These are phyloP conservation scores for Rhodotorula mucilaginosa DNA, from an alignment of 1,284 basidiomycete species.

Conservation along the genomic window DNA sequence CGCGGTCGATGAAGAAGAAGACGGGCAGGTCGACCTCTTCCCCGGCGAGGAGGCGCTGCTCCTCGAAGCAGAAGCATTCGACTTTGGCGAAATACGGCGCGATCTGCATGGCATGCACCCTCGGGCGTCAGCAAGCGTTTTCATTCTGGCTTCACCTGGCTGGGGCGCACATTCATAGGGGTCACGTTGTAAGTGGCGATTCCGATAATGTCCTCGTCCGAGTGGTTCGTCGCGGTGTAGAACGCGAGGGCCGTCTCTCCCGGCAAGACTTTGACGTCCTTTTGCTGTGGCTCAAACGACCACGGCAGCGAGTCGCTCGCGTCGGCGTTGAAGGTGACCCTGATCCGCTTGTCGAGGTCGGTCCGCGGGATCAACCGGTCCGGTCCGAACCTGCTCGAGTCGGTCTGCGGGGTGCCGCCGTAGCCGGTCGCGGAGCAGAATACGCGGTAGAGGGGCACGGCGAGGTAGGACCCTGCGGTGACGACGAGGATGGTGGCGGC, in stretches of 20 bases:
- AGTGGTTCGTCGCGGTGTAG: constrained; percentile 87
- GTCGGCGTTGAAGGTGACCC: constrained; percentile 94
- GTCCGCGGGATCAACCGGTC: constrained; percentile 73
- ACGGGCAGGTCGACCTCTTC: constrained; percentile 98
- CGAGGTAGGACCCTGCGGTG: constrained; percentile 86
- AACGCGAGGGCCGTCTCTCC: constrained; percentile 97
- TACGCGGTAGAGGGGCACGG: constrained; percentile 93
- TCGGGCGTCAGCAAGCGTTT: too few relatives aligned
- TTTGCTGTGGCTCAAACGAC: constrained; percentile 88
- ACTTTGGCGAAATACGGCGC: constrained; percentile 99
- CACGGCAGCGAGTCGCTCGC: constrained; percentile 85
- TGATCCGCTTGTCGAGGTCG: constrained; percentile 61
- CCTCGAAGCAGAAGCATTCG: constrained; percentile 99
- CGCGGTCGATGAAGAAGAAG: constrained; percentile 97
- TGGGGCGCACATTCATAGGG: constrained; percentile 70
- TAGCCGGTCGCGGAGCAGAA: constrained; percentile 98
- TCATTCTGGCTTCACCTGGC: not conserved
- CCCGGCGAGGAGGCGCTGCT: constrained; percentile 88
- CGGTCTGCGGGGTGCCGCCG: constrained; percentile 83
- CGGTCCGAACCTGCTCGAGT: constrained; percentile 72
- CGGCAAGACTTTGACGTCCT: constrained; percentile 83
- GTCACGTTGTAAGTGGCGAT: constrained; percentile 99
- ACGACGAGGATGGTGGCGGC: constrained; percentile 63
- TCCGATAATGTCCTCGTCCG: constrained; percentile 85
- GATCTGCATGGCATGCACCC: constrained; percentile 57